Evolutionary conservation across 1,284 basidiomycete species (phyloP).

Genomic region (Ceratobasidium theobromae): DNA sequence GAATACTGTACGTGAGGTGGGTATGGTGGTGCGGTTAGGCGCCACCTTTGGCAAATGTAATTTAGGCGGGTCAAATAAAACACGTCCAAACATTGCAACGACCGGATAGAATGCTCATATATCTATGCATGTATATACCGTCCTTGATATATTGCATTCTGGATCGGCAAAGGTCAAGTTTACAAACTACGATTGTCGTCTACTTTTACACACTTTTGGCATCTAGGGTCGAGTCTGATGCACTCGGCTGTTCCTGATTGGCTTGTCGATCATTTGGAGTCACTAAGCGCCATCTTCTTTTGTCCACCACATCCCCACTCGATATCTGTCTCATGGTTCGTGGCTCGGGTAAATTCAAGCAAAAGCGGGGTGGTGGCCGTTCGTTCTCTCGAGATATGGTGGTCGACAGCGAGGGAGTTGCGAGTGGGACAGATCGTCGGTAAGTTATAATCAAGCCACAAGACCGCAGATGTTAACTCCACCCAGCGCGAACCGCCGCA

Average conservation of each 20-base stretch:
- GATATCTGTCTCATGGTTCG: slow-evolving; percentile 38
- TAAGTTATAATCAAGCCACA: neutral
- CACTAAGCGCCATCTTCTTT: neutral
- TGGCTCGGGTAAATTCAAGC: slow-evolving; percentile 64
- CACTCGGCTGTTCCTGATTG: neutral
- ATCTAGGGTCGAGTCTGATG: too few relatives aligned
- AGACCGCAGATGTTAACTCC: neutral
- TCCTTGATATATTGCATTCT: too few relatives aligned
- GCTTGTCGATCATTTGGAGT: neutral
- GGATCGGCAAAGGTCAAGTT: too few relatives aligned
- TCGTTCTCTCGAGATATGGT: slow-evolving; percentile 56
- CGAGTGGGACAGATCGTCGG: slow-evolving; percentile 47
- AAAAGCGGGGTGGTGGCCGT: slow-evolving; percentile 82
- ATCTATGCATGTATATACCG: too few relatives aligned
- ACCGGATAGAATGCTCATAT: too few relatives aligned
- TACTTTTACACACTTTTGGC: too few relatives aligned
- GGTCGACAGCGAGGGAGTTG: slow-evolving; percentile 62
- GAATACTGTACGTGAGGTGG: too few relatives aligned
- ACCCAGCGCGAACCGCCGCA: slow-evolving; percentile 27
- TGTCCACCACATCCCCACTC: neutral
- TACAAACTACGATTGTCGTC: too few relatives aligned
- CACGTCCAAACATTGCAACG: too few relatives aligned
- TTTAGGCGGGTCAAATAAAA: too few relatives aligned
- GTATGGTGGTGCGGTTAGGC: too few relatives aligned
- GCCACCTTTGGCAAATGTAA: too few relatives aligned